These are phyloP conservation scores for Catenaria anguillulae DNA, from an alignment of 371 early-diverging fungal genomes.

Conservation along the genomic window DNA sequence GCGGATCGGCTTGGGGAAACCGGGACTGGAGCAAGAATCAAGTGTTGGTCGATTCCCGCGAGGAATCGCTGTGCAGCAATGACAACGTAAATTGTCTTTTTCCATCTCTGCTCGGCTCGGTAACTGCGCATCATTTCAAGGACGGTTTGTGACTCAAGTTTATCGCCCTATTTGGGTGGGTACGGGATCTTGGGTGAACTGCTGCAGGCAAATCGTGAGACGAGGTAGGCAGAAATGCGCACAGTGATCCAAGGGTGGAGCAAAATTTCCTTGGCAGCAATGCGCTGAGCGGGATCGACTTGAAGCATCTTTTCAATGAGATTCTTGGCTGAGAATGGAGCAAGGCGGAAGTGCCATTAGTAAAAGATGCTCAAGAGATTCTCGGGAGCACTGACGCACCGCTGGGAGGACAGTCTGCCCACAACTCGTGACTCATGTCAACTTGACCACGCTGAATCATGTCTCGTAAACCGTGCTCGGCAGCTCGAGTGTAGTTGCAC, in stretches of 20 bases:
- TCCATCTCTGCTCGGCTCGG: constrained; percentile 7
- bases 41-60: too few relatives aligned
- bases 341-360: too few relatives aligned
- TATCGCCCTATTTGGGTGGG: neutral
- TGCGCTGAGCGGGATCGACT: constrained; percentile 11
- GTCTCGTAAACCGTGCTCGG: neutral
- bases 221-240: neutral
- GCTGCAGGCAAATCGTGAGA: neutral
- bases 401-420: constrained; percentile 7
- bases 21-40: too few relatives aligned
- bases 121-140: constrained; percentile 12
- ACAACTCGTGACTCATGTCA: neutral
- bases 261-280: constrained; percentile 12
- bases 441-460: constrained; percentile 3
- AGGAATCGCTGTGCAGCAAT: too few relatives aligned
- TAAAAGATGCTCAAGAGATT: too few relatives aligned
- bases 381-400: too few relatives aligned
- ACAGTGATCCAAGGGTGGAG: constrained; percentile 14
- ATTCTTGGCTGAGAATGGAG: neutral
- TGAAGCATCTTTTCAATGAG: constrained; percentile 10
- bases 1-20: too few relatives aligned
- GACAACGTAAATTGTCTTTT: neutral
- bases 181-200: neutral
- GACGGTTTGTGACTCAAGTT: constrained; percentile 8
- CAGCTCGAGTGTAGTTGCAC: constrained; percentile 6